Evolutionary conservation across 179 eudicot species (phyloP), one percentile per base, ranked within the genome.

Genomic region (Amaranthus tricolor): DNA sequence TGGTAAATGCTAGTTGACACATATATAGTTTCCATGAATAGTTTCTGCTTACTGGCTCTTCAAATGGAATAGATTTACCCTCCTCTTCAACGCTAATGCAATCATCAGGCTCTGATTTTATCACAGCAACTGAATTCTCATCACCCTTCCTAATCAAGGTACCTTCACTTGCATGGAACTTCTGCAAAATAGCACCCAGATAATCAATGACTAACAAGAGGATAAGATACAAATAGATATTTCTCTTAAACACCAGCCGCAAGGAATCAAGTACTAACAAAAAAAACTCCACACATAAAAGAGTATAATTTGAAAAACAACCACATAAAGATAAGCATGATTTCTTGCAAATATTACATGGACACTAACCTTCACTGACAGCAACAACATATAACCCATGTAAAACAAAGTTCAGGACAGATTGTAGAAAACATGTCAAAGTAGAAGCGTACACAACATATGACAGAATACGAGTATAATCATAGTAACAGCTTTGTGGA

Each of bases 41-140:
- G 24, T n/a, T 51, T 67, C 9, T 5, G 24, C 96, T 90, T 79
- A 94, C 96, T 83, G 76, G 87, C 67, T 90, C 86, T 79, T 76
- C 79, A 65, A 53, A 60, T 47, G 86, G 76, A 43, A 76, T 76
- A 58, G 80, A 45, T 59, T 81, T 79, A 61, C 73, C 84, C 61
- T 81, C 80, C 62, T 68, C 40, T 43, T 84, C 67, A 70, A 77
- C 82, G 71, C 66, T 83, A 68, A 63, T 73, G 44, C 72, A 77
- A 74, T 79, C 66, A 70, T 74, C 84, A 70, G 66, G 74, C 65
- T 44, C 78, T 71, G 82, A 52, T 67, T 74, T 79, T 44, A 45
- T 49, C 65, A 17, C 76, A 31, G 70, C 77, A 78, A 69, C 66
- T 40, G 86, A 80, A 77, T 82, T 83, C 72, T 84, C 78, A 17